These are phyloP conservation scores for Calonectria pseudoreteaudii DNA, from an alignment of 2,329 filamentous ascomycete genomes.

Conservation along the genomic window DNA sequence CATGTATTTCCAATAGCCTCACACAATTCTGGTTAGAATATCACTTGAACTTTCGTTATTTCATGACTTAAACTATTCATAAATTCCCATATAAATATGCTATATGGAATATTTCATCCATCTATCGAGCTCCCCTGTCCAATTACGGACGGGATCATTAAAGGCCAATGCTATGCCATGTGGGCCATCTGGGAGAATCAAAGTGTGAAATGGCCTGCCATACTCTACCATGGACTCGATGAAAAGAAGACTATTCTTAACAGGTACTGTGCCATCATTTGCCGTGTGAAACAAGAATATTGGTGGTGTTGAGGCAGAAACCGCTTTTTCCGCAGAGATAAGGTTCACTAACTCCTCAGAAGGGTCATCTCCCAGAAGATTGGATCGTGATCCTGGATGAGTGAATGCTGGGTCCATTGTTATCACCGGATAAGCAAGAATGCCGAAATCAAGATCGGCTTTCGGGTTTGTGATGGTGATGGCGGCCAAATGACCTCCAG, in stretches of 20 bases:
- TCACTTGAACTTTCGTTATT: not conserved
- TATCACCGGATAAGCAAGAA: conserved; percentile 28
- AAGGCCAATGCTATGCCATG: conserved; percentile 29
- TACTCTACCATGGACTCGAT: conserved; percentile 30
- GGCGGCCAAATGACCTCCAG: conserved; percentile 30
- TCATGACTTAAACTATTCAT: not conserved
- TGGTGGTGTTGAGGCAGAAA: conserved; percentile 21
- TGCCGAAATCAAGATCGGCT: conserved; percentile 32
- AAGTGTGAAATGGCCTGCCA: conserved; percentile 9
- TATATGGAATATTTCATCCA: conserved; percentile 35
- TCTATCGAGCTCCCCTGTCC: conserved; percentile 30
- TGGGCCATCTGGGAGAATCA: conserved; percentile 26
- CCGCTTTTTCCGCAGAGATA: conserved; percentile 28
- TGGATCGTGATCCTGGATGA: conserved; percentile 28
- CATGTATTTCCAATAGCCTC: not conserved
- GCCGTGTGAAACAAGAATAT: conserved; percentile 36
- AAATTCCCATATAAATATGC: accelerated
- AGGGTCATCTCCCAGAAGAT: conserved; percentile 25
- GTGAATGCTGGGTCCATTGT: conserved; percentile 31
- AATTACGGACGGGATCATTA: conserved; percentile 26
- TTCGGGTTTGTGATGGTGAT: conserved; percentile 28
- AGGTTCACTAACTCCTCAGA: conserved; percentile 13
- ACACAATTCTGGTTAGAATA: not conserved
- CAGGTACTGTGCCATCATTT: conserved; percentile 25
- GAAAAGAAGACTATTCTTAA: conserved; percentile 29